Base-by-base conservation (phyloP, 2,329 filamentous ascomycete genomes). In the Diplodia scrobiculata region DNA sequence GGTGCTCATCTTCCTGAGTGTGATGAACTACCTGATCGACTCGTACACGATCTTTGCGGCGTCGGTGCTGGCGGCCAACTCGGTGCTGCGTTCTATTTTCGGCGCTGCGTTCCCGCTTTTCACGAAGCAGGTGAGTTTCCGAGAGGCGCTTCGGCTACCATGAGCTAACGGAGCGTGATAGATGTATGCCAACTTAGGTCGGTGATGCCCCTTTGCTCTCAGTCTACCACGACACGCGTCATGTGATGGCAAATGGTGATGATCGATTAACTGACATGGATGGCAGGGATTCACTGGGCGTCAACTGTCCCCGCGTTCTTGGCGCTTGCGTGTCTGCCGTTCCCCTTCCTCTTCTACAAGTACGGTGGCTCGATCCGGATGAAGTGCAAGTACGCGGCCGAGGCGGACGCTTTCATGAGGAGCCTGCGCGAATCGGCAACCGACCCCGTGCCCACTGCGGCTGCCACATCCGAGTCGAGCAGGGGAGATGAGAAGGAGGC, bases 61-160 rank as follows among this genome's bases (percentile, higher is more conserved):
- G 0, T 91, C 87, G 0, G 89, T 88, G 0, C 80, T 93, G 9
- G 90, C 91, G 2, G 89, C 89, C 55, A 91, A 93, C 77, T 90
- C 91, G 0, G 89, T 96, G 73, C 79, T 96, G 45, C 88, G 92
- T 70, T 93, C 90, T 0, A 80, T 92, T 9, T 89, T 88, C 68
- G 91, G 90, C 69, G 90, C 91, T 1, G 87, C 84, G 0, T 95
- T 96, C 81, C 91, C 91, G 0, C 83, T 95, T 1, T 95, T 95
- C 75, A 87, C 89, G 0, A 84, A 81, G 1, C 87, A 91, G 52
- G 52, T 54, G 32, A 21, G 52, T 21, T 19, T 36, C 25, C 25
- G 25, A 25, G 25, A 25, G 25, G 25, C 25, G 25, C 17, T 29
- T 5, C 11, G 52, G 21, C 4, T 5, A 32, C 3, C 10, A 19